Percentiles rank a stretch among this genome's conserved stretches.
These are phyloP conservation scores for Candida pseudoviswanathii DNA, from an alignment of 1,139 yeast species.

Conservation along the genomic window DNA sequence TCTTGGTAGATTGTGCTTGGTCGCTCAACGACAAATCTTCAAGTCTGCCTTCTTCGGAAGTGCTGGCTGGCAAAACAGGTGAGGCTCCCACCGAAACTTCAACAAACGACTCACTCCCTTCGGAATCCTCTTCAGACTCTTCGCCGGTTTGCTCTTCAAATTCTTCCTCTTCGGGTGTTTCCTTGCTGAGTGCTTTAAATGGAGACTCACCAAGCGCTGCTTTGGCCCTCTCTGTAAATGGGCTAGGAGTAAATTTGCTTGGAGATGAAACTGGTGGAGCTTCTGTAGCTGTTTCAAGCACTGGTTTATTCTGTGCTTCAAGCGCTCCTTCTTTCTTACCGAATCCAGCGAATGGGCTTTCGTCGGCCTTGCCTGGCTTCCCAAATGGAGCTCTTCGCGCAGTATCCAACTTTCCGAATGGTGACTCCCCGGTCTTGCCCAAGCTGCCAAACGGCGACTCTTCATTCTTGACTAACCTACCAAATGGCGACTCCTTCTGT, in stretches of 20 bases:
- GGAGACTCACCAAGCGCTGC: not conserved
- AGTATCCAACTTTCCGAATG: too few species aligned
- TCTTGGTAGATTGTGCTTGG: conserved; percentile 4
- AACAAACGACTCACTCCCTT: conserved; percentile 4
- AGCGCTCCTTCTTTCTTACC: not conserved
- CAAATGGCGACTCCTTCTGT: conserved; percentile 7
- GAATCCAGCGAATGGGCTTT: conserved; percentile 9
- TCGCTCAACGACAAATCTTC: not conserved
- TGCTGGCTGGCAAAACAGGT: not conserved
- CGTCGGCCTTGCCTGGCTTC: too few species aligned
- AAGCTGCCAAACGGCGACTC: not conserved
- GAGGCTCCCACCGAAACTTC: not conserved
- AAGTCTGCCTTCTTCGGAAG: not conserved
- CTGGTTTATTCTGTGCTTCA: not conserved
- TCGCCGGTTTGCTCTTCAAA: conserved; percentile 9
- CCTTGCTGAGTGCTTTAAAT: not conserved
- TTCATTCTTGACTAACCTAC: not conserved
- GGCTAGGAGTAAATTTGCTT: not conserved
- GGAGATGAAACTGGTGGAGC: not conserved
- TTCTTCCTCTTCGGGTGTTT: not conserved
- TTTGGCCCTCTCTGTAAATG: not conserved
- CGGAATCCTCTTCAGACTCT: conserved; percentile 11
- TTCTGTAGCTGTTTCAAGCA: not conserved
- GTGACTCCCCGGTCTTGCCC: conserved; percentile 1
- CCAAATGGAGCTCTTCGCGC: too few species aligned